These are phyloP conservation scores for Nitzschia sp. DNA, from an alignment of 108 stramenopile species.

Conservation along the genomic window DNA sequence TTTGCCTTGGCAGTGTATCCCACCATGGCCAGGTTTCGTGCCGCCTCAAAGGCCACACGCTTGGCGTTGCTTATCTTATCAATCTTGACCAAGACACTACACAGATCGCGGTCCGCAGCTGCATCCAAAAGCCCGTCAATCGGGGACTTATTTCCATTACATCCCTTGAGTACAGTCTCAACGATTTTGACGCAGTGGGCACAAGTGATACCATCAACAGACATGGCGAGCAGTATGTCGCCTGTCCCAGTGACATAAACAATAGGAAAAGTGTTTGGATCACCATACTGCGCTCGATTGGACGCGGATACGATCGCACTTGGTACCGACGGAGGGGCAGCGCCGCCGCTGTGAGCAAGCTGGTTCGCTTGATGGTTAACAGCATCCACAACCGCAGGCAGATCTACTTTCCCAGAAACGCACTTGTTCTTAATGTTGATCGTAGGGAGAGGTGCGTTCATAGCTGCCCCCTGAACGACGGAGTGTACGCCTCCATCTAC, in stretches of 20 bases:
- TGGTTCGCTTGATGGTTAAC: constrained; percentile 75
- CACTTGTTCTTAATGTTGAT: constrained; percentile 74
- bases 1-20: constrained; percentile 80
- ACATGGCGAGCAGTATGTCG: constrained; percentile 80
- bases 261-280: constrained; percentile 75
- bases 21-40: constrained; percentile 84
- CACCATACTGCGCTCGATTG: constrained; percentile 52
- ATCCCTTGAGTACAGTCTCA: constrained; percentile 87
- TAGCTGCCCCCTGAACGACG: neutral
- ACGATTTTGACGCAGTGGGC: constrained; percentile 91
- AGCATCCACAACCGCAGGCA: constrained; percentile 65
- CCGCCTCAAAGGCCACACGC: constrained; percentile 77
- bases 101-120: constrained; percentile 69
- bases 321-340: constrained; percentile 13
- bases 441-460: constrained; percentile 30
- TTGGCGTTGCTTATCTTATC: constrained; percentile 55
- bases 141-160: constrained; percentile 82
- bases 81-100: constrained; percentile 68
- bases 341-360: constrained; percentile 70
- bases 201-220: constrained; percentile 85
- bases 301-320: constrained; percentile 6
- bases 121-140: constrained; percentile 86
- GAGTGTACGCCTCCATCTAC: constrained; percentile 53
- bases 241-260: constrained; percentile 61
- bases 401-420: constrained; percentile 67